Evolutionary conservation across 805 yeast species (phyloP), one percentile per base, ranked within the genome.

Genomic region (Ogataea trehalophila): DNA sequence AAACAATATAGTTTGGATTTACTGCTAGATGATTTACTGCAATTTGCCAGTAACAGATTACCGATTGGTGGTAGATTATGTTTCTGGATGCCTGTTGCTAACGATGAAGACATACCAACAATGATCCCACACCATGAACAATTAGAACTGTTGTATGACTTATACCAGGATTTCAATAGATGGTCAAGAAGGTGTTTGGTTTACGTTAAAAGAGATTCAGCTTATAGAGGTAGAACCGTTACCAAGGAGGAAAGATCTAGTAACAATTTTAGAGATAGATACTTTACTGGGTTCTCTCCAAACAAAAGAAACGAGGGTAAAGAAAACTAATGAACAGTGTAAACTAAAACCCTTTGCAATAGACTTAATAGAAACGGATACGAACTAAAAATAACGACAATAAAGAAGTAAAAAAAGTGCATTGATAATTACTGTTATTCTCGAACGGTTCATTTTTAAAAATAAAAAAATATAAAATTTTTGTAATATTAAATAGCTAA

Each of bases 51-150:
- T 3, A 71, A 75, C 14, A 77, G 91, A 56, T 72, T 94, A 45
- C 87, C 86, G 0, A 67, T 80, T 2, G 79, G 79, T 7, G 96
- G 97, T 0, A 72, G 98, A 53, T 72, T 94, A 34, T 87, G 94
- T 26, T 91, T 90, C 65, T 94, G 99, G 99, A 88, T 91, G 94
- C 99, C 99, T 0, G 85, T 95, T 1, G 95, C 97, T 1, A 90
- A 91, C 62, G 95, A 87, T 58, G 95, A 87, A 55, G 66, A 65
- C 52, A 58, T 61, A 38, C 66, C 68, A 11, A 80, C 86, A 41
- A 71, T 76, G 45, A 80, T 91, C 23, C 98, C 98, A 5, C 81
- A 80, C 56, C 97, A 94, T 65, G 74, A 79, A 51, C 79, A 77
- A 39, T 65, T 94, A 48, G 85, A 86, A 57, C 71, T 90, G 56